Evolutionary conservation across 2,329 filamentous ascomycete species (phyloP).

Genomic region (Huntiella omanensis): DNA sequence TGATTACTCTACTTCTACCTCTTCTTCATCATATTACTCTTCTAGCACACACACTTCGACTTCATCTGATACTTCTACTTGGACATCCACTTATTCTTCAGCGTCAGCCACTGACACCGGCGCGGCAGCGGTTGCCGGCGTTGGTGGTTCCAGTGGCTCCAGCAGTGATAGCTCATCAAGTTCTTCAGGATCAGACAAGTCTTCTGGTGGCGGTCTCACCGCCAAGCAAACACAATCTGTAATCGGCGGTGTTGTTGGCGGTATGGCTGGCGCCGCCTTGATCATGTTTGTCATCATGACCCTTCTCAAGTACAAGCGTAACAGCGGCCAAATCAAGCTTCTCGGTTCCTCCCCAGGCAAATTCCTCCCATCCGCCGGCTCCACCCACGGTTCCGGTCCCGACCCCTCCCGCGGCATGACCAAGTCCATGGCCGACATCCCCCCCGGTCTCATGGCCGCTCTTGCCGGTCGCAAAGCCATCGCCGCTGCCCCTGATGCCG

Average conservation of each 20-base stretch:
- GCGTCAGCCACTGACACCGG: constrained; percentile 5
- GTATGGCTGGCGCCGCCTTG: constrained; percentile 38
- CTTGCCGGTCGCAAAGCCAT: constrained; percentile 11
- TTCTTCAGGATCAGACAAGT: constrained; percentile 12
- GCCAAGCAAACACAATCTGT: constrained; percentile 17
- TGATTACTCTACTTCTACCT: constrained; percentile 3
- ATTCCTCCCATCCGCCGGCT: constrained; percentile 12
- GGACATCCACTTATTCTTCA: not conserved
- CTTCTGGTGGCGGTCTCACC: not conserved
- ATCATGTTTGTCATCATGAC: constrained; percentile 34
- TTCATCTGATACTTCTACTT: not conserved
- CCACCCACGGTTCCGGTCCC: constrained; percentile 12
- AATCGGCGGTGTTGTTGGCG: constrained; percentile 37
- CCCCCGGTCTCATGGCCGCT: constrained; percentile 8
- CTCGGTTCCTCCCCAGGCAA: constrained; percentile 20
- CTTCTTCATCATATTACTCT: not conserved
- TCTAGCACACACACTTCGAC: not conserved
- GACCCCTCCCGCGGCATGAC: constrained; percentile 4
- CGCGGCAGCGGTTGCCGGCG: constrained; percentile 13
- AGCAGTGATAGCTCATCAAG: not conserved
- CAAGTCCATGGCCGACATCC: not conserved
- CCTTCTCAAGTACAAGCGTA: constrained; percentile 37
- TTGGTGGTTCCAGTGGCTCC: constrained; percentile 8
- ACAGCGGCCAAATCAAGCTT: constrained; percentile 25
- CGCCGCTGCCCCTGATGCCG: constrained; percentile 7